phyloP scores from a whole-genome alignment of 2,329 filamentous ascomycete genomes.

The Paraconiothyrium brasiliense region DNA sequence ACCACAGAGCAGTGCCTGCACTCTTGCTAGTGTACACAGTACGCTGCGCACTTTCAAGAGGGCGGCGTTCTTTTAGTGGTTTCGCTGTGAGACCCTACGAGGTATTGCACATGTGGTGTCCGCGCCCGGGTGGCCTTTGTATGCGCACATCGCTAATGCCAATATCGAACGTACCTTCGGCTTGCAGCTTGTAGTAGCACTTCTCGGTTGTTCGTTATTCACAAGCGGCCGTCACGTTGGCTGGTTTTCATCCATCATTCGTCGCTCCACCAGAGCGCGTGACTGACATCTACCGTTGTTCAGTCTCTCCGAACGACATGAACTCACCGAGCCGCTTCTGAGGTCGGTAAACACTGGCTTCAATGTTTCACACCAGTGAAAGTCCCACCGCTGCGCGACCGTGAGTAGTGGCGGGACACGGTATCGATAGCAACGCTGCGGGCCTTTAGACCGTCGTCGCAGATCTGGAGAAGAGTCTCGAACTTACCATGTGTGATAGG shows the following conservation, averaged over 20 bases:
- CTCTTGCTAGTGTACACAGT: not conserved
- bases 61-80: not conserved
- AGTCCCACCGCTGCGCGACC: not conserved
- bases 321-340: not conserved
- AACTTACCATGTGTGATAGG: slow-evolving; percentile 2
- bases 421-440: slow-evolving; percentile 8
- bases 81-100: not conserved
- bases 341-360: not conserved
- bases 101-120: not conserved
- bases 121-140: not conserved
- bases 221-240: not conserved
- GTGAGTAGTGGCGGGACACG: not conserved
- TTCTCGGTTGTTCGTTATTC: not conserved
- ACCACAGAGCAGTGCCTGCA: not conserved
- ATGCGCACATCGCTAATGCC: not conserved
- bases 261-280: not conserved
- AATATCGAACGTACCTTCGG: not conserved
- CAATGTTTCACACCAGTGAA: not conserved
- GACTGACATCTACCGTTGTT: not conserved
- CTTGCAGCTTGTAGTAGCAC: not conserved
- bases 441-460: not conserved
- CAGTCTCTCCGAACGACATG: not conserved
- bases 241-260: not conserved
- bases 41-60: not conserved
- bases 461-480: slow-evolving; percentile 11